A percentile compares a stretch with the other conserved stretches of the same genome.
Conservation (phyloP, 2,329 filamentous ascomycete species). For the Paraphaeosphaeria minitans region DNA sequence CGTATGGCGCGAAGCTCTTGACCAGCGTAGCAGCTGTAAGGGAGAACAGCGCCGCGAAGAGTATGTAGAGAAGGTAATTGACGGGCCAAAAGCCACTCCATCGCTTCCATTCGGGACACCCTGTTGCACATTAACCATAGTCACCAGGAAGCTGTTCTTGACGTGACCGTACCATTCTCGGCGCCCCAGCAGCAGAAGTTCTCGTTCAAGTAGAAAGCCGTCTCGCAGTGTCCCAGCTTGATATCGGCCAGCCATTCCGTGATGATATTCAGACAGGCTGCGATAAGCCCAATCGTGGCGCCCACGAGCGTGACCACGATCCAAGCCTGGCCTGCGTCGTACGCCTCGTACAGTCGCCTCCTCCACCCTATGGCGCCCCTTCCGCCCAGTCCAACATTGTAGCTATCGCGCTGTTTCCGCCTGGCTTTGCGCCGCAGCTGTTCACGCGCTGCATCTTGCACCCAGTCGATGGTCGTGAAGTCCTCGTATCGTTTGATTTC, state of each 20-base stretch:
- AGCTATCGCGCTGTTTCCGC: conserved; percentile 72
- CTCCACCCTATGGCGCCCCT: conserved; percentile 70
- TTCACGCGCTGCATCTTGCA: conserved; percentile 93
- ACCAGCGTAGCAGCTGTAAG: conserved; percentile 83
- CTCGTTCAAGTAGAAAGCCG: conserved; percentile 96
- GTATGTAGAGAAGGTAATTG: conserved; percentile 88
- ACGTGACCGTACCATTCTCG: conserved; percentile 67
- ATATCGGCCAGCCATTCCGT: conserved; percentile 97
- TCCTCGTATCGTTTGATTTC: conserved; percentile 99
- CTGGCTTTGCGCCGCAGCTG: conserved; percentile 79
- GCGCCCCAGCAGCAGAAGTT: conserved; percentile 98
- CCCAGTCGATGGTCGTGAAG: conserved; percentile 99
- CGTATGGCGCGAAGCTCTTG: conserved; percentile 91
- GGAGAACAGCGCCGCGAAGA: conserved; percentile 83
- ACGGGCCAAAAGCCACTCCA: conserved; percentile 80
- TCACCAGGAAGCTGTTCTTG: background rate
- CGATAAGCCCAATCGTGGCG: conserved; percentile 89
- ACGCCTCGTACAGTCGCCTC: conserved; percentile 79
- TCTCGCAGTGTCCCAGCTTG: conserved; percentile 94
- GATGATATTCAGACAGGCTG: conserved; percentile 89
- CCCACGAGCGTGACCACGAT: conserved; percentile 95
- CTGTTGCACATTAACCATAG: conserved; percentile 48
- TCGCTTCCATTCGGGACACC: conserved; percentile 84
- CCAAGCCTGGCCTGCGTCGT: conserved; percentile 97
- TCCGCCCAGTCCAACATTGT: conserved; percentile 69